Percentiles rank a stretch among this genome's conserved stretches.
Evolutionary conservation across 352 stramenopile species (phyloP).

Genomic region (Phytopythium kandeliae): DNA sequence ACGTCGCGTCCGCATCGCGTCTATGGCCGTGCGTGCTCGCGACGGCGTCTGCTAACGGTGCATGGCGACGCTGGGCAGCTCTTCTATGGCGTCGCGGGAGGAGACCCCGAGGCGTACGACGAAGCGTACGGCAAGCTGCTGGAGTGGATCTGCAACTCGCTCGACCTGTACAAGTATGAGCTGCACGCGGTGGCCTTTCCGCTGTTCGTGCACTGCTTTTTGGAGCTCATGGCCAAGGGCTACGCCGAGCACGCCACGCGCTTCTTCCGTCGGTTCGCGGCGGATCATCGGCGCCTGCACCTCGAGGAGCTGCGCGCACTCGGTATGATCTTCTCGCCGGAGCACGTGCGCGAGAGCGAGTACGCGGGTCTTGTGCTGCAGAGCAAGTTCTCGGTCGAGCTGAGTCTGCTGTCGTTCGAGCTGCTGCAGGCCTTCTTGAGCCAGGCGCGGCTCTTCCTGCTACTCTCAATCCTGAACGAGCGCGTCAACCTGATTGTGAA

Average conservation of each 20-base stretch:
- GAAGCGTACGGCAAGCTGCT: constrained; percentile 66
- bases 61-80: constrained; percentile 22
- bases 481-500: constrained; percentile 71
- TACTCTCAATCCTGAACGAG: constrained; percentile 76
- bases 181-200: constrained; percentile 73
- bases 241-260: constrained; percentile 35
- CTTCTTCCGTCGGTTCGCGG: constrained; percentile 56
- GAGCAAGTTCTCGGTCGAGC: constrained; percentile 79
- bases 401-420: constrained; percentile 82
- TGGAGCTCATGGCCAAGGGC: constrained; percentile 72
- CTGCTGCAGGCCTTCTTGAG: constrained; percentile 76
- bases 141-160: constrained; percentile 80
- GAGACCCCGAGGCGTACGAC: constrained; percentile 53
- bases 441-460: constrained; percentile 67
- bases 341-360: constrained; percentile 66
- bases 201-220: constrained; percentile 78
- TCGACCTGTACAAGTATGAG: constrained; percentile 86
- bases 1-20: constrained; percentile 10
- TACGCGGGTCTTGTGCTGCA: constrained; percentile 74
- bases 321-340: constrained; percentile 50
- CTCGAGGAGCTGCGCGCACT: constrained; percentile 63
- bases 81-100: constrained; percentile 64
- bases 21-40: too few species aligned
- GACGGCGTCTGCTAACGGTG: not conserved
- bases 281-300: constrained; percentile 66